Evolutionary conservation across 1,284 basidiomycete genomes (phyloP).

Genomic region (Hemileia vastatrix): DNA sequence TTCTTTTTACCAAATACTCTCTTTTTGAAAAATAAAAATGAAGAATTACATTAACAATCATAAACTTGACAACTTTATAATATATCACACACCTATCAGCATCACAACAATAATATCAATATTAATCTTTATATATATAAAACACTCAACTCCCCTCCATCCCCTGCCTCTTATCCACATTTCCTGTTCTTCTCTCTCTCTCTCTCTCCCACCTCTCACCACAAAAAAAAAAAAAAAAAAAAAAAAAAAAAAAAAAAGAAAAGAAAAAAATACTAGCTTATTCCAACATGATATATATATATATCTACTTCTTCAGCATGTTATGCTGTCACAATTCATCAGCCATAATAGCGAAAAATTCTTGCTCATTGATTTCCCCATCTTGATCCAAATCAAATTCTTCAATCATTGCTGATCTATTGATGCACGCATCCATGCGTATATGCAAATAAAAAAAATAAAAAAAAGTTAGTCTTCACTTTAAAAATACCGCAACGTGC

Average conservation of each 20-base stretch:
- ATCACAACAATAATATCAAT: constrained; percentile 3
- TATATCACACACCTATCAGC: too few species aligned
- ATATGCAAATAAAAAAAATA: not conserved
- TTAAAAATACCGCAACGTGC: not conserved
- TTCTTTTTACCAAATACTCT: too few species aligned
- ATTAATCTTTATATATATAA: not conserved
- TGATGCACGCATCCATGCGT: not conserved
- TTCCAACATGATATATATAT: not conserved
- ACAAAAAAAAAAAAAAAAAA: not conserved
- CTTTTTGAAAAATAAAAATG: too few species aligned
- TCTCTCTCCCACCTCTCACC: not conserved
- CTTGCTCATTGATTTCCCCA: constrained; percentile 88
- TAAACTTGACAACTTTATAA: too few species aligned
- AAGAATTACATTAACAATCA: too few species aligned
- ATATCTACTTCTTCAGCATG: not conserved
- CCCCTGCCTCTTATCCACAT: not conserved
- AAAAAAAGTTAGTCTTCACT: not conserved
- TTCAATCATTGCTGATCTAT: constrained; percentile 98
- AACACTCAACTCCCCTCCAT: not conserved
- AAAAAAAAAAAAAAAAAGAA: not conserved
- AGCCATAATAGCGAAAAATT: constrained; percentile 93
- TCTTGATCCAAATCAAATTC: constrained; percentile 99
- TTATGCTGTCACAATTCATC: constrained; percentile 55
- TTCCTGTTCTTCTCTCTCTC: not conserved
- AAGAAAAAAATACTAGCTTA: not conserved